Evolutionary conservation across 257 asterid species (phyloP), one percentile per base, ranked within the genome.

Genomic region (Thymus quinquecostatus): DNA sequence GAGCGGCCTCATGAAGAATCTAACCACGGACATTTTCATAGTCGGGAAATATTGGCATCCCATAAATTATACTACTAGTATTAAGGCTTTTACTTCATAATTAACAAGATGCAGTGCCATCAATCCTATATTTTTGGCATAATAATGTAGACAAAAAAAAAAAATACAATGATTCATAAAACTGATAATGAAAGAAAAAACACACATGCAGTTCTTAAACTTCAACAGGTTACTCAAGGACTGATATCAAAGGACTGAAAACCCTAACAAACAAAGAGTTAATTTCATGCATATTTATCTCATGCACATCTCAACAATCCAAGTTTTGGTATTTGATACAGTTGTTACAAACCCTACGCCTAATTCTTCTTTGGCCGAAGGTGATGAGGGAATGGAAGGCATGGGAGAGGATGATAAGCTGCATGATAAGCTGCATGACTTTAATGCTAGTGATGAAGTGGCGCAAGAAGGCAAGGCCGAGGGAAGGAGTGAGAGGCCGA

Each of bases 1-100:
- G 60, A 34, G 73, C 28, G 48, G 54, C 36, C 50, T 30, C 40
- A 56, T 70, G 65, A 55, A 50, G 9, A 44, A 64, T 41, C 54
- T 11, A n/a, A 40, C 40, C 13, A 43, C 49, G 21, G 30, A 43
- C 3, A 69, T 49, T 51, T 65, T 60, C 41, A 10, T n/a, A 8
- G 3, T 10, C 36, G 57, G 55, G 58, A 49, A 70, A 50, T 12
- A 50, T 12, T 29, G 14, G 30, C 29, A n/a, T 34, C 12, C 28
- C 48, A 47, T 44, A 32, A 33, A 68, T 57, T 45, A 34, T 21
- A 21, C 21, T 21, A 21, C 21, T 34, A 44, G 48, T 21, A 32
- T 34, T 4, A 12, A 6, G 53, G 9, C 6, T 13, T 50, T 32
- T 21, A 21, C 3, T 33, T 30, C 49, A 66, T 21, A 21, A n/a